phyloP scores from a whole-genome alignment of 495 filamentous ascomycete species.

The Penicillium chermesinum region DNA sequence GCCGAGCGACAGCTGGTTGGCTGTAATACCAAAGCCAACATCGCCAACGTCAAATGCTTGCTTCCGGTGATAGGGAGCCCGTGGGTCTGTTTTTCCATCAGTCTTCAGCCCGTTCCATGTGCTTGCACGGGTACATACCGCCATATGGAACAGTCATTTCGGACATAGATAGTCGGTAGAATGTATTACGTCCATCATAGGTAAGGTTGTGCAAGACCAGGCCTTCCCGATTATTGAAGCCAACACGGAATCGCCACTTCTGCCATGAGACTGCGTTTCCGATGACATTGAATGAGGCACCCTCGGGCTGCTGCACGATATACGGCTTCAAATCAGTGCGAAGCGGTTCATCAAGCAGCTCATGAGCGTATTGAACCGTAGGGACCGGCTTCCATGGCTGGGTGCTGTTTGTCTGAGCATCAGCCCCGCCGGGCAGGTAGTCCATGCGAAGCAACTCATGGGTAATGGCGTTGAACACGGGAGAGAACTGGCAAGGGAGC shows the following conservation, averaged over 20 bases:
- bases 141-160: constrained; percentile 72
- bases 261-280: constrained; percentile 52
- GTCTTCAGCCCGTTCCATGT: background rate
- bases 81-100: constrained; percentile 46
- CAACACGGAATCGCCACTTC: constrained; percentile 64
- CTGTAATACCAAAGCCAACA: constrained; percentile 58
- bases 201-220: constrained; percentile 59
- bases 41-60: constrained; percentile 72
- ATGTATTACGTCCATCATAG: constrained; percentile 64
- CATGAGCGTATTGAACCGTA: constrained; percentile 46
- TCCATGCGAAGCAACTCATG: constrained; percentile 57
- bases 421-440: constrained; percentile 37
- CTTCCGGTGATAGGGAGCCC: constrained; percentile 64
- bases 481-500: constrained; percentile 70
- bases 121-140: constrained; percentile 19
- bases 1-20: constrained; percentile 63
- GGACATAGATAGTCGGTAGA: constrained; percentile 69
- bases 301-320: constrained; percentile 71
- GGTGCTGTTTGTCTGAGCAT: constrained; percentile 27
- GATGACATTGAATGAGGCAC: constrained; percentile 57
- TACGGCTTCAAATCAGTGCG: constrained; percentile 69
- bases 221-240: constrained; percentile 62
- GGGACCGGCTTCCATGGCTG: constrained; percentile 48
- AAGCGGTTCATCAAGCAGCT: constrained; percentile 32
- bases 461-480: constrained; percentile 62